Evolutionary conservation across 108 stramenopile genomes (phyloP), one percentile per base, ranked within the genome.

Genomic region (Skeletonema tropicum): DNA sequence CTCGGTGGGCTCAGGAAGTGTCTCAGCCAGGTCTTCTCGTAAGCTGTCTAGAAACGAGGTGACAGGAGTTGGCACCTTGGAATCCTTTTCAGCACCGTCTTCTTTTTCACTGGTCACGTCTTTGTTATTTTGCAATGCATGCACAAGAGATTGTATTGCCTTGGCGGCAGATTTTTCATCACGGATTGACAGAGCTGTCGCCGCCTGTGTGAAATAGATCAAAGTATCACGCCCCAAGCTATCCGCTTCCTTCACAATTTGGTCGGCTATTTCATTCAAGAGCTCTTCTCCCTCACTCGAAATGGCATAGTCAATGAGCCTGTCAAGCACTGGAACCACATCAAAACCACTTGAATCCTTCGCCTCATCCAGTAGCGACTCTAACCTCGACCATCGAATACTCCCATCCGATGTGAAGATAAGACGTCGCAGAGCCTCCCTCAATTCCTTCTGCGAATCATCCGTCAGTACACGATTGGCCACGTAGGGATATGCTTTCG

Each of bases 401-500:
- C 70, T 71, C 14, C 94, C 94, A 57, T 95, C 92, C 21, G 70
- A 73, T 55, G 93, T 96, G 8, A 98, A 83, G 35, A 92, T 91
- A 10, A 96, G 75, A 21, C 92, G 83, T 23, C 87, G 82, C 11
- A 93, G 76, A 38, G 94, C 94, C 78, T 96, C 92, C 70, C 90
- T 91, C 39, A 93, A 76, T 32, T 93, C 92, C 57, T 88, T 77
- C 61, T 93, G 92, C 0, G 93, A 82, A 68, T 90, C 89, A 84
- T 94, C 93, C 9, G 96, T 98, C 45, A 98, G 82, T 15, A 98
- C 92, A 8, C 97, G 89, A 63, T 94, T 94, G 14, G 97, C 97
- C 19, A 98, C 94, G 73, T 97, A 98, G 2, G 98, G 98, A 75
- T 98, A 98, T 3, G 98, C 97, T 42, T 96, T 89, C 23, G 83